Base-by-base conservation (phyloP, 129 eudicot species). In the Chrysanthemum makinoi region DNA sequence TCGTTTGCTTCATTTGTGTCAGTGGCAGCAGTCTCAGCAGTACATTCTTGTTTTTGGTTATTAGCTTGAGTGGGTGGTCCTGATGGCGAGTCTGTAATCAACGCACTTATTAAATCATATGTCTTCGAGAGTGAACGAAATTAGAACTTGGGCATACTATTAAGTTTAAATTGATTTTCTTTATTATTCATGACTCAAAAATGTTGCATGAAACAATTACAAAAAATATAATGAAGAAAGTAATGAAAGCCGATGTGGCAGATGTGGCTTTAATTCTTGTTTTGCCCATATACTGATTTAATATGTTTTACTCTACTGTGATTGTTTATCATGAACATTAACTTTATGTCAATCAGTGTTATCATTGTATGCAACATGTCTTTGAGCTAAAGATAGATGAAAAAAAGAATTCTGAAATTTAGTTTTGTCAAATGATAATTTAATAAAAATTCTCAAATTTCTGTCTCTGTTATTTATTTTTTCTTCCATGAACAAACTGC, bases 1-100 rank as follows among this genome's bases (percentile, higher is more conserved):
- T 79, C 83, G 15, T 69, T 57, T 15, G 58, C 46, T 63, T 62
- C 81, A 55, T 65, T 48, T 30, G 65, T 24, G 28, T 76, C 77
- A 5, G 47, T 59, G 5, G 70, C 55, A 15, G 69, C 68, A 17
- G 47, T 59, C 8, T 62, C 55, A 15, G 69, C 68, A 17, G 11
- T 66, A 18, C 18, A 68, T 61, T 61, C 53, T 53, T 77, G 70
- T 16, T 69, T 68, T 51, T 49, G 75, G 63, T 70, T 73, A 33
- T 35, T 61, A 2, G 80, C 47, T 48, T 59, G 65, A 17, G 30
- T 62, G 52, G 55, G 54, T 33, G 65, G 75, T 10, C 39, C 53
- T 44, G 68, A 55, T 30, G 81, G 39, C 2, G 80, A 14, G 20
- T 61, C 53, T 10, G 66, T 72, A 62, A 33, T 76, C 3, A 57